Percentiles rank a stretch among this genome's conserved stretches.
phyloP scores from a whole-genome alignment of 805 yeast genomes.

The Monosporozyma yasuniensis region DNA sequence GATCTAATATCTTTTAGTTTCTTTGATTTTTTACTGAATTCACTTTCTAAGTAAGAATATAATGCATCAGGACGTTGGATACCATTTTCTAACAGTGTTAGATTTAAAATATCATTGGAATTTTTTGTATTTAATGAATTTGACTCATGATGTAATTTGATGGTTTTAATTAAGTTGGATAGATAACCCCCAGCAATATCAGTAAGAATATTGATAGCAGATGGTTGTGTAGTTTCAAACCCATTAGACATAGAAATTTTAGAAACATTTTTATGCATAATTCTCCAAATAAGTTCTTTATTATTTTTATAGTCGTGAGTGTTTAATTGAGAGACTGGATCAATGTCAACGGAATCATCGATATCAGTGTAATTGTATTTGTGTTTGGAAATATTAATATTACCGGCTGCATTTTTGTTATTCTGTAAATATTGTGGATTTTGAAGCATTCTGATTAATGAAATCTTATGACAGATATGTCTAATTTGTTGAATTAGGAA shows the following conservation, averaged over 20 bases:
- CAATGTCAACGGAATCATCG: slow-evolving; percentile 61
- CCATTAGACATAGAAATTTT: slow-evolving; percentile 87
- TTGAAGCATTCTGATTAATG: slow-evolving; percentile 84
- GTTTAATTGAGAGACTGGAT: slow-evolving; percentile 64
- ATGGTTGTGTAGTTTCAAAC: slow-evolving; percentile 72
- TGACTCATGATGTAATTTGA: slow-evolving; percentile 66
- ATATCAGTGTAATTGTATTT: slow-evolving; percentile 36
- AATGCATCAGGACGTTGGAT: slow-evolving; percentile 69
- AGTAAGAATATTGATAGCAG: slow-evolving; percentile 69
- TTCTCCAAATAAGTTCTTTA: slow-evolving; percentile 52
- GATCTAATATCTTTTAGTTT: slow-evolving; percentile 60
- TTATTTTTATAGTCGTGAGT: slow-evolving; percentile 53
- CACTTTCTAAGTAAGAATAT: slow-evolving; percentile 65
- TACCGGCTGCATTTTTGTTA: slow-evolving; percentile 10
- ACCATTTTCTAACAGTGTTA: slow-evolving; percentile 78
- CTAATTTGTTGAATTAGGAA: slow-evolving; percentile 79
- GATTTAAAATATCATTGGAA: slow-evolving; percentile 40
- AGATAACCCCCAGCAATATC: slow-evolving; percentile 78
- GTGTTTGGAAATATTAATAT: slow-evolving; percentile 16
- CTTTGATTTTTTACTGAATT: slow-evolving; percentile 54
- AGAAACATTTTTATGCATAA: slow-evolving; percentile 60
- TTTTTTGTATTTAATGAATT: slow-evolving; percentile 30
- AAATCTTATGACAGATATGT: slow-evolving; percentile 78
- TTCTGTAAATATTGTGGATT: slow-evolving; percentile 18
- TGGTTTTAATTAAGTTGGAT: slow-evolving; percentile 59